These are phyloP conservation scores for Termitomyces sp. DNA, from an alignment of 768 basidiomycete species.

Conservation along the genomic window DNA sequence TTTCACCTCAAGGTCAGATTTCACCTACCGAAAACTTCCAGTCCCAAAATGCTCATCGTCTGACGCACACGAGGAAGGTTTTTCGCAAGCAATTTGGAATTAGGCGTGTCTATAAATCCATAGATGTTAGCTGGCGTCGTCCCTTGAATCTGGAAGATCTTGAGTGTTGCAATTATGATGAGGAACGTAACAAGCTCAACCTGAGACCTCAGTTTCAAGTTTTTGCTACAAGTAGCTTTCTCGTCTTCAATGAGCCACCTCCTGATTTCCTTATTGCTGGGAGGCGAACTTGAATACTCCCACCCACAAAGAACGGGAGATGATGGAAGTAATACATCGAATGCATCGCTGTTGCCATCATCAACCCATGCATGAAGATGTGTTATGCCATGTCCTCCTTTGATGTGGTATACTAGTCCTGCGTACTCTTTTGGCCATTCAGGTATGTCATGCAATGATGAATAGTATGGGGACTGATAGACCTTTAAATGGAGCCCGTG, in stretches of 20 bases:
- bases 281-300: slow-evolving; percentile 77
- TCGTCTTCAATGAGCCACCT: slow-evolving; percentile 43
- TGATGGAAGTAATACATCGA: slow-evolving; percentile 12
- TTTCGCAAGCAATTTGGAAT: slow-evolving; percentile 10
- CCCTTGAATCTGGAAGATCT: slow-evolving; percentile 46
- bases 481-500: slow-evolving; percentile 51
- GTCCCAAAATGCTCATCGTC: slow-evolving; percentile 71
- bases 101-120: slow-evolving; percentile 57
- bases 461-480: slow-evolving; percentile 81
- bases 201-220: slow-evolving; percentile 32
- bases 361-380: slow-evolving; percentile 57
- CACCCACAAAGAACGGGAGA: slow-evolving; percentile 50
- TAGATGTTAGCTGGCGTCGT: slow-evolving; percentile 72
- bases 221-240: slow-evolving; percentile 12
- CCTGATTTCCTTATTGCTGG: slow-evolving; percentile 48
- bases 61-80: slow-evolving; percentile 47
- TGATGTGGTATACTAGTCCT: slow-evolving; percentile 68
- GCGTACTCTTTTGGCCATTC: slow-evolving; percentile 69
- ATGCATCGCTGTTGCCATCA: background rate
- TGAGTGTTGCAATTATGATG: background rate
- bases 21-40: slow-evolving; percentile 80
- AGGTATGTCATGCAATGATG: slow-evolving; percentile 64
- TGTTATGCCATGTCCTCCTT: slow-evolving; percentile 53
- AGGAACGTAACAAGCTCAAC: slow-evolving; percentile 22
- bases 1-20: background rate